These are phyloP conservation scores for Salix arbutifolia DNA, from an alignment of 345 rosid genomes.

Conservation along the genomic window DNA sequence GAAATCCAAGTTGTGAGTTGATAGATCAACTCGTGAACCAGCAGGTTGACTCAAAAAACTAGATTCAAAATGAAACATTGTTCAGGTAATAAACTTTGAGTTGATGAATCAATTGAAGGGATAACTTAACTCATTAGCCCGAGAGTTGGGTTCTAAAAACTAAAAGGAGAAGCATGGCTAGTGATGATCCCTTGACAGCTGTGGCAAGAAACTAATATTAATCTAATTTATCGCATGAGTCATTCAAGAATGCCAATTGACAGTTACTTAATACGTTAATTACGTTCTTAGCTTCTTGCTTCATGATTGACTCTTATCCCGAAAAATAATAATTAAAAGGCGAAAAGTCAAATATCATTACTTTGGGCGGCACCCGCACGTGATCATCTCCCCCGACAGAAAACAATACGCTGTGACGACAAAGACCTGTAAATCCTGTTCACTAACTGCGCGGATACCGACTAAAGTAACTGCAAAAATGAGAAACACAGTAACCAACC, in stretches of 20 bases:
- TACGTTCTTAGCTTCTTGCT: background rate
- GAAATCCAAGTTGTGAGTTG: no score
- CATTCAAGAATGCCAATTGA: background rate
- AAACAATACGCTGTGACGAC: conserved; percentile 16
- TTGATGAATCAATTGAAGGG: no score
- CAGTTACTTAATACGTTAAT: background rate
- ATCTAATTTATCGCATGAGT: background rate
- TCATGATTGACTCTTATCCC: background rate
- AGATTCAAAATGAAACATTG: no score
- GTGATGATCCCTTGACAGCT: no score
- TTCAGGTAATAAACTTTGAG: no score
- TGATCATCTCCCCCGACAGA: conserved; percentile 9
- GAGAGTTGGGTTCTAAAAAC: no score
- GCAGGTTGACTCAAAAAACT: no score
- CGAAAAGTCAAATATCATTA: background rate
- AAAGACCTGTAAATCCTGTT: conserved; percentile 25
- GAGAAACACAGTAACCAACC: conserved; percentile 5
- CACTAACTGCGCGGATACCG: background rate
- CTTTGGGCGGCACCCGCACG: conserved; percentile 22
- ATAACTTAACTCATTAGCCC: no score
- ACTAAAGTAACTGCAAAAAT: background rate
- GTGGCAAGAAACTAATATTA: background rate
- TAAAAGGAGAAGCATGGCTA: no score
- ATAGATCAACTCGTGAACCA: no score
- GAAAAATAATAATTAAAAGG: no score